phyloP scores from a whole-genome alignment of 2,329 filamentous ascomycete genomes.

The Byssochlamys sp. region DNA sequence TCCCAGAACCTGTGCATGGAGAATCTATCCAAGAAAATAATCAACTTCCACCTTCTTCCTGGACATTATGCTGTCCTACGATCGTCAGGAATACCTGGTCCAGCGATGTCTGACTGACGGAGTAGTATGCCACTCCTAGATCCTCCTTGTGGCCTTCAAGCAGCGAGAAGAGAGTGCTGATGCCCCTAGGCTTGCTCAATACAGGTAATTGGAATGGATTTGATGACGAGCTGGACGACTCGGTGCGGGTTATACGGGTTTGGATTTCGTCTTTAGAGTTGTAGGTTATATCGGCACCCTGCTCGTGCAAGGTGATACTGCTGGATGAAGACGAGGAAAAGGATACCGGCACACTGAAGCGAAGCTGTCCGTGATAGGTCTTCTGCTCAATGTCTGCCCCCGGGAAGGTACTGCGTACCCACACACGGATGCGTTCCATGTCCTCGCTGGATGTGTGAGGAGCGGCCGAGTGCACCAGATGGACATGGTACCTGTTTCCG shows the following conservation, averaged over 20 bases:
- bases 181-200: conserved; percentile 2
- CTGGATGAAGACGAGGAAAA: conserved; percentile 40
- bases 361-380: conserved; percentile 74
- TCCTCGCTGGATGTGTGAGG: conserved; percentile 62
- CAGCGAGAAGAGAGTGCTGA: conserved; percentile 57
- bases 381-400: conserved; percentile 61
- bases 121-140: conserved; percentile 74
- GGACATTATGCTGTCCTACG: conserved; percentile 67
- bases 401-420: conserved; percentile 55
- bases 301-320: background rate
- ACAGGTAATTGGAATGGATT: background rate
- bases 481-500: conserved; percentile 70
- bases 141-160: conserved; percentile 61
- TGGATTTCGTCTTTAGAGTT: background rate
- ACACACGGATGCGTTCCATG: conserved; percentile 56
- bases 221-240: background rate
- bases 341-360: conserved; percentile 51
- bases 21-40: background rate
- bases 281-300: conserved; percentile 3
- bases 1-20: too few species aligned
- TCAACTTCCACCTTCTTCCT: conserved; percentile 49
- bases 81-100: conserved; percentile 87
- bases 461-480: conserved; percentile 65
- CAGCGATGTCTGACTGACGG: conserved; percentile 73
- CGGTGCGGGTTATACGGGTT: background rate